A percentile compares a stretch with the other conserved stretches of the same genome.
phyloP scores from a whole-genome alignment of 352 stramenopile species.

The Pythium plurisporium region DNA sequence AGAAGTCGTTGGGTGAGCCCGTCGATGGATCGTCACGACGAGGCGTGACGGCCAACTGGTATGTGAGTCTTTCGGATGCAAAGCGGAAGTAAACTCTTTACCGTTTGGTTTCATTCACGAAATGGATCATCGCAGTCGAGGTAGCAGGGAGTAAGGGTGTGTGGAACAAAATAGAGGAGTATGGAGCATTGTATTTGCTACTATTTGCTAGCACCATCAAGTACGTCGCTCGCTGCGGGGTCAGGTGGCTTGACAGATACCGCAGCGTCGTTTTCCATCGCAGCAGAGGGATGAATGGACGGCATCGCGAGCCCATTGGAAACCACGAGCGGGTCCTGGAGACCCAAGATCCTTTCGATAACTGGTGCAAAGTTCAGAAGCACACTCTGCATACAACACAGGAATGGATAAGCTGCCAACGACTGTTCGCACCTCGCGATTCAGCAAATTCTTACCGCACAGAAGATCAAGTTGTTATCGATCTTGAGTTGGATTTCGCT shows the following conservation, averaged over 20 bases:
- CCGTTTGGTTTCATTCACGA: no score
- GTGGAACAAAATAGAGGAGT: no score
- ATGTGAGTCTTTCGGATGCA: conserved; percentile 1
- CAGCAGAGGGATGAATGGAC: conserved; percentile 1
- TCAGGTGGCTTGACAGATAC: no score
- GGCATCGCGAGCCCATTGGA: not conserved
- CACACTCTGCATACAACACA: conserved; percentile 5
- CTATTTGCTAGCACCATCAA: no score
- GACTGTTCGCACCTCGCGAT: not conserved
- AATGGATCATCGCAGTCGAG: no score
- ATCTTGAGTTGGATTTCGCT: conserved; percentile 13
- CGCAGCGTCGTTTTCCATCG: no score
- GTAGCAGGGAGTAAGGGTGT: no score
- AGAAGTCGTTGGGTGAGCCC: not conserved
- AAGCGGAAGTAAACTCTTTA: not conserved
- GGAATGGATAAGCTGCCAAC: not conserved
- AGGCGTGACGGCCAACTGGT: not conserved
- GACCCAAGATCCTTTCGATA: conserved; percentile 15
- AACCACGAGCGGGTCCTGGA: not conserved
- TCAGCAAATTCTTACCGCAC: conserved; percentile 7
- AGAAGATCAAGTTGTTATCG: conserved; percentile 16
- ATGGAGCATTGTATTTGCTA: no score
- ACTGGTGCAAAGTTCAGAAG: conserved; percentile 20
- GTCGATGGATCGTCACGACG: not conserved
- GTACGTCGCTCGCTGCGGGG: no score